Base-by-base conservation (phyloP, 441 rosid species). In the Pelargonium citronellum region DNA sequence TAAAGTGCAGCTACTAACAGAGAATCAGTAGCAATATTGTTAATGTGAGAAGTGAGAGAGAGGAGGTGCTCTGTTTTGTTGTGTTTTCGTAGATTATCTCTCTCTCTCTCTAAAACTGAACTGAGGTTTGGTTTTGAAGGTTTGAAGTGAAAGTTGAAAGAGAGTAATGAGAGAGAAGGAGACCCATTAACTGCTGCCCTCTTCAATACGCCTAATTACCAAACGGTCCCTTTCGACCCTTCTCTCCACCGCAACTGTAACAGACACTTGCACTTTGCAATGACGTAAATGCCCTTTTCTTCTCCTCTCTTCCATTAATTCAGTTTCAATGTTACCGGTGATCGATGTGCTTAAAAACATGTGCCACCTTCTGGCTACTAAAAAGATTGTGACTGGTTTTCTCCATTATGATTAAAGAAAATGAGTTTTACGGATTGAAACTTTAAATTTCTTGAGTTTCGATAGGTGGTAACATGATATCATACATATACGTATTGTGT, bases 171-270 rank as follows among this genome's bases (percentile, higher is more conserved):
- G 53, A 46, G 53, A 46, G 53, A n/a, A n/a, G 13, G 58, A 51
- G 58, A 51, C 58, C 58, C 58, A 51, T 16, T n/a, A 51, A 51
- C 57, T 49, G 57, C 62, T 57, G 62, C 62, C 10, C 62, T 55
- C 12, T 57, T 47, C n/a, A 19, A 19, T 24, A 19, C 63, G 27
- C 12, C 63, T 17, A 57, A 57, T 57, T 57, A 57, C 63, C 63
- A 57, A 57, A 57, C 63, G 12, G 63, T 19, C 63, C 63, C 30
- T 57, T 19, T 55, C 61, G 7, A 17, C 19, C 60, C 17, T 16
- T 53, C 19, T 53, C 60, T 16, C 17, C 17, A 19, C 17, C 8
- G 17, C 19, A 57, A 53, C 17, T 19, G 60, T 15, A 19, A 57
- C 63, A 12, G 63, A 57, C 30, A 20, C 2, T 57, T 57, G 63